Base-by-base conservation (phyloP, 495 filamentous ascomycete genomes). In the Xylaria flabelliformis region DNA sequence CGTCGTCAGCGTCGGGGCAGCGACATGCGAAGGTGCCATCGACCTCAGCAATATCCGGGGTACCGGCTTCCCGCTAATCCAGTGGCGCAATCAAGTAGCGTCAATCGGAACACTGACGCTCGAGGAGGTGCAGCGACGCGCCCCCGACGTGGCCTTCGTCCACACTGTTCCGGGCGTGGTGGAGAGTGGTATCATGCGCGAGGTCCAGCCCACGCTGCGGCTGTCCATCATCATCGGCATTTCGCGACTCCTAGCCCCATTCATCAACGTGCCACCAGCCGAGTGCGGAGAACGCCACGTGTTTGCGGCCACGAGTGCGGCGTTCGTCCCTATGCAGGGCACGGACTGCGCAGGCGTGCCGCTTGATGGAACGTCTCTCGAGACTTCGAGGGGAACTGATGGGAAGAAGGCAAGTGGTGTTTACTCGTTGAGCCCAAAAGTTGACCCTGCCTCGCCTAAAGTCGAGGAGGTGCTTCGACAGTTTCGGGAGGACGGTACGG, bases 91-190 rank as follows among this genome's bases (percentile, higher is more conserved):
- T 42, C 65, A 68, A 8, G 0, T 68, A 3, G 50, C 65, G 1
- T 42, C 65, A 4, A 44, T 68, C 32, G 21, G 1, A 7, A 68
- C 65, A 3, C 34, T 68, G 2, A 9, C n/a, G 83, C 73, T 24
- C 83, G 90, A 48, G 7, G 42, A 50, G 4, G 17, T 26, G 34
- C 65, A 61, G 76, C 79, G 8, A 58, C 76, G 75, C 48, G 78
- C 85, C 39, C 84, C 85, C 1, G 70, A 75, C 0, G 85, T 87
- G 2, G 79, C 77, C 12, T 90, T 90, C 75, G 74, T 90, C 1
- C 89, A 91, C 64, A 74, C 80, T 41, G 88, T 82, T 46, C 88
- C 89, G 0, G 85, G 85, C 2, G 62, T 76, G 0, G 88, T 90
- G 50, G 79, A 82, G 39, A 84, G 84, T 2, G 78, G 75, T 19